Evolutionary conservation across 768 basidiomycete genomes (phyloP).

Genomic region (Leccinum pellstonianum): DNA sequence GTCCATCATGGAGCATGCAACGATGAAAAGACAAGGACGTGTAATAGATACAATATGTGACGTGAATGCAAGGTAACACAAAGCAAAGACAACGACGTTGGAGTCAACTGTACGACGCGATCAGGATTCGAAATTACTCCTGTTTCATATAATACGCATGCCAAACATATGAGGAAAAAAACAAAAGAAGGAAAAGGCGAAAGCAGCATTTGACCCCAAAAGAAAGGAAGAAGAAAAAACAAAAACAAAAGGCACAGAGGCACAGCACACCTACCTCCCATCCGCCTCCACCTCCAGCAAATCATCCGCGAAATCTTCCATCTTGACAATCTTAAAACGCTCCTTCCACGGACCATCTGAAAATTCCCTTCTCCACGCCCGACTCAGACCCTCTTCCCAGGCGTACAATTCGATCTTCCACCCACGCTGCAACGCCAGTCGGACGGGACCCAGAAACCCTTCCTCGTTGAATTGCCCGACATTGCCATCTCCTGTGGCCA

Average conservation of each 20-base stretch:
- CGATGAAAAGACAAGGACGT: not conserved
- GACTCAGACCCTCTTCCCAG: constrained; percentile 83
- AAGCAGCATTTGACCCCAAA: not conserved
- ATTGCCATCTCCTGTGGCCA: constrained; percentile 94
- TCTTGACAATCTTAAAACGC: constrained; percentile 54
- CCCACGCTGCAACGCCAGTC: constrained; percentile 81
- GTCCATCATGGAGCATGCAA: constrained; percentile 1
- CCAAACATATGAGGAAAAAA: not conserved
- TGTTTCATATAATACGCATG: not conserved
- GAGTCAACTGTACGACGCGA: not conserved
- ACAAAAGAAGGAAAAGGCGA: not conserved
- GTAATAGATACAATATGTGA: constrained; percentile 13
- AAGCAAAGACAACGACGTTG: constrained; percentile 4
- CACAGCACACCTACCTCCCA: constrained; percentile 14
- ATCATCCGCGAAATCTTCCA: constrained; percentile 66
- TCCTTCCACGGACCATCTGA: constrained; percentile 46
- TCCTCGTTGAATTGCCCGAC: constrained; percentile 91
- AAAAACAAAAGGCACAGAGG: not conserved
- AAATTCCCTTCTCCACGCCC: constrained; percentile 74
- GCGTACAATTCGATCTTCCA: constrained; percentile 96
- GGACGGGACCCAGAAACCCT: constrained; percentile 86
- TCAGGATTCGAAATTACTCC: not conserved
- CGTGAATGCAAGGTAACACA: constrained; percentile 5
- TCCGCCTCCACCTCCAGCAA: constrained; percentile 45
- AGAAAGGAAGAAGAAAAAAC: not conserved